These are phyloP conservation scores for Mucor velutinosus DNA, from an alignment of 371 early-diverging fungal genomes.

Conservation along the genomic window DNA sequence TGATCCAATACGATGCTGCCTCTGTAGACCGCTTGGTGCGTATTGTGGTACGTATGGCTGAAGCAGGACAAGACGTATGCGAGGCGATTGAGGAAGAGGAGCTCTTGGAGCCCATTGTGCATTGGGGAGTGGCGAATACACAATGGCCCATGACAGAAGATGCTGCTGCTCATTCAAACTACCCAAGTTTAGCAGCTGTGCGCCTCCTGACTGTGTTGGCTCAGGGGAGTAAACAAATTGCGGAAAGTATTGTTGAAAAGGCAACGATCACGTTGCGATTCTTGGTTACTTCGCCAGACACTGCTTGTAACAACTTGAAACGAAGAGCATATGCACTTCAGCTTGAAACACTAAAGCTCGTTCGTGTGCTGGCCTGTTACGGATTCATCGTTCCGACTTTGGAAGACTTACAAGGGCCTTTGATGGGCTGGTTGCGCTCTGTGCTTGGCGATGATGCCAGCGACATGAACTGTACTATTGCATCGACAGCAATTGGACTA, in stretches of 20 bases:
- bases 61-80: slow-evolving; percentile 47
- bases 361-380: slow-evolving; percentile 52
- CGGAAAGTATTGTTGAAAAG: slow-evolving; percentile 41
- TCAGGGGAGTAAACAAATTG: slow-evolving; percentile 49
- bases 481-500: slow-evolving; percentile 26
- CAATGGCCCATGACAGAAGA: slow-evolving; percentile 53
- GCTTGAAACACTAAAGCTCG: slow-evolving; percentile 47
- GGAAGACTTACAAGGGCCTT: slow-evolving; percentile 43
- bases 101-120: slow-evolving; percentile 46
- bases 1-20: slow-evolving; percentile 37
- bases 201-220: slow-evolving; percentile 45
- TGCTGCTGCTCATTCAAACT: neutral
- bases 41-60: slow-evolving; percentile 50
- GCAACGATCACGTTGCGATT: slow-evolving; percentile 44
- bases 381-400: slow-evolving; percentile 50
- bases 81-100: slow-evolving; percentile 50
- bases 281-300: slow-evolving; percentile 45
- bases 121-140: slow-evolving; percentile 42
- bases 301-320: slow-evolving; percentile 17
- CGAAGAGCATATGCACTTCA: slow-evolving; percentile 48
- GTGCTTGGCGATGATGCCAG: slow-evolving; percentile 11
- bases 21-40: slow-evolving; percentile 48
- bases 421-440: slow-evolving; percentile 46
- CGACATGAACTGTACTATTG: slow-evolving; percentile 10
- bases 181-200: slow-evolving; percentile 44